These are phyloP conservation scores for Triticum timopheevii DNA, from an alignment of 176 grass and related monocot species.

Conservation along the genomic window DNA sequence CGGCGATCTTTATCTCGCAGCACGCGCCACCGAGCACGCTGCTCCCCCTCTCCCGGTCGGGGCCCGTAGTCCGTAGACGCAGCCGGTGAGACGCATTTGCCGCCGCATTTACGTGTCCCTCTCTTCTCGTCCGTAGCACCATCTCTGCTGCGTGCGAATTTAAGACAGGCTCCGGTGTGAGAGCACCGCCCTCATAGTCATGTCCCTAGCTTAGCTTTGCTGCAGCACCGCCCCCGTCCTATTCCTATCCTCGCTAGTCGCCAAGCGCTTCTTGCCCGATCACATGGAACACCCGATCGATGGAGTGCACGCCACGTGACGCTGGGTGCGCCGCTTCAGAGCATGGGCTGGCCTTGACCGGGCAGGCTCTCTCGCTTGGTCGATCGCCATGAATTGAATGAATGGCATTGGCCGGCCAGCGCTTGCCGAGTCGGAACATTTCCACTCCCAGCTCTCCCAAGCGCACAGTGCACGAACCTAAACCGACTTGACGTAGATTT, in stretches of 20 bases:
- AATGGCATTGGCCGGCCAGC: not conserved
- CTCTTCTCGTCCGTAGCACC: not conserved
- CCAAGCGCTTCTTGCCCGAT: not conserved
- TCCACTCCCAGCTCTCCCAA: not conserved
- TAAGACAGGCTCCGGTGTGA: not conserved
- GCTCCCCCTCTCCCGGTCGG: no score
- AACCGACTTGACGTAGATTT: no score
- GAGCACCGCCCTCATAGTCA: not conserved
- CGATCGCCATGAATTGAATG: not conserved
- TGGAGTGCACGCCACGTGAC: not conserved
- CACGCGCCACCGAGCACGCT: not conserved
- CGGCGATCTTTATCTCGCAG: no score
- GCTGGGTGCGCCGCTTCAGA: not conserved
- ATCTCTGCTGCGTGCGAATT: not conserved
- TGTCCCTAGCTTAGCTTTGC: not conserved
- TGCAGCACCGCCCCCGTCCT: no score
- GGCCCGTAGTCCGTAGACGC: not conserved
- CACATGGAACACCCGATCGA: not conserved
- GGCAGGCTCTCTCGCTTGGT: no score
- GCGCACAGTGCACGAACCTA: not conserved
- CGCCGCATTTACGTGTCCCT: not conserved
- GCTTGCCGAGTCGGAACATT: not conserved
- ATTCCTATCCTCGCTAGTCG: not conserved
- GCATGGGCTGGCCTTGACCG: not conserved
- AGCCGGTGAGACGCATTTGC: not conserved